Conservation (phyloP, 2,329 filamentous ascomycete species). For the Sarocladiaceae sp. region DNA sequence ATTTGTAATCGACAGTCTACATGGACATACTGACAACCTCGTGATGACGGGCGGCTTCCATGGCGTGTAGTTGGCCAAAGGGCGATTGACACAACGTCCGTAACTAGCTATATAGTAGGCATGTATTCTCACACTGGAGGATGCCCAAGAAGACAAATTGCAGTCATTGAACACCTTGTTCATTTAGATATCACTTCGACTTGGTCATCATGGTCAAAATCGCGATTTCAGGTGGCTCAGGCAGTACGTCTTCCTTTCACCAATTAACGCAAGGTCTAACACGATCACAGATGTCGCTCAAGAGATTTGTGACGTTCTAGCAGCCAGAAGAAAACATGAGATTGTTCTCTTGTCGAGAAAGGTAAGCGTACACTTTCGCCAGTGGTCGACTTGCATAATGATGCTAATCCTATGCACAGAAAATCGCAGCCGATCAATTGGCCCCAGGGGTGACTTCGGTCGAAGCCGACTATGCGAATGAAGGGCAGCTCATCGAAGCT, state of each 20-base stretch:
- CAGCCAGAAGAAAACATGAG: not conserved
- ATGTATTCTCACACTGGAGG: too few relatives aligned
- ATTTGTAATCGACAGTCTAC: too few relatives aligned
- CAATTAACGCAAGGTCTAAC: not conserved
- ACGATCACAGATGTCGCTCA: not conserved
- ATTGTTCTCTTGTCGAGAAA: not conserved
- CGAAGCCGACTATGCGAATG: slow-evolving; percentile 38
- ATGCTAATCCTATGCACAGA: not conserved
- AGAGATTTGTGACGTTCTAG: not conserved
- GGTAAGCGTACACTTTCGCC: too few relatives aligned
- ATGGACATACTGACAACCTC: too few relatives aligned
- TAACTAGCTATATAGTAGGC: too few relatives aligned
- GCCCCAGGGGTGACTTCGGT: slow-evolving; percentile 31
- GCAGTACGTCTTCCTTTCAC: not conserved
- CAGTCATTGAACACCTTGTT: too few relatives aligned
- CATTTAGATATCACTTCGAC: too few relatives aligned
- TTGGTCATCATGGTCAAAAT: slow-evolving; percentile 1
- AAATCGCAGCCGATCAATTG: not conserved
- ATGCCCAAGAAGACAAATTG: too few relatives aligned
- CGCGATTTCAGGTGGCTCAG: slow-evolving; percentile 3
- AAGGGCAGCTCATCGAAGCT: slow-evolving; percentile 25
- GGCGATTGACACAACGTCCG: too few relatives aligned
- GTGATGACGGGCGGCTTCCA: too few relatives aligned
- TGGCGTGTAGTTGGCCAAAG: too few relatives aligned
- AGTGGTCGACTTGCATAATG: not conserved